Conservation (phyloP, 305 asterid species). For the Rubia balearica region DNA sequence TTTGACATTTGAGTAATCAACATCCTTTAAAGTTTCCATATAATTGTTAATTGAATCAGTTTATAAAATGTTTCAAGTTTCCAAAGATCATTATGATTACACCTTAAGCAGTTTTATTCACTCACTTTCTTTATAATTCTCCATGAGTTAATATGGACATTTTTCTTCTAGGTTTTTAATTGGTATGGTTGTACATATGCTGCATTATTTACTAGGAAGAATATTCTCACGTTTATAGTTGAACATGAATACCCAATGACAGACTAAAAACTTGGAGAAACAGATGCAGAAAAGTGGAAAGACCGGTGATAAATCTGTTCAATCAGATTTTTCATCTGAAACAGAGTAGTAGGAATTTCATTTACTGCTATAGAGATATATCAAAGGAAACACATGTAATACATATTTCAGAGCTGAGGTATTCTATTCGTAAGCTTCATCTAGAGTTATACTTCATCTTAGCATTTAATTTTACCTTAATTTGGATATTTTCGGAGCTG, state of each 20-base stretch:
- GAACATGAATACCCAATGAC: conserved; percentile 70
- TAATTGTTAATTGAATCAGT: not conserved
- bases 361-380: not conserved
- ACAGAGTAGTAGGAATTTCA: conserved; percentile 29
- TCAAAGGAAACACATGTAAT: not conserved
- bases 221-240: conserved; percentile 58
- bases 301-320: conserved; percentile 26
- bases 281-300: conserved; percentile 34
- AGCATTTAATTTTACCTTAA: too few species aligned
- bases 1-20: not conserved
- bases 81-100: not conserved
- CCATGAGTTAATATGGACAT: conserved; percentile 1
- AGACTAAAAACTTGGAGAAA: conserved; percentile 48
- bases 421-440: too few species aligned
- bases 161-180: conserved; percentile 60
- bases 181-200: conserved; percentile 93
- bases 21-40: not conserved
- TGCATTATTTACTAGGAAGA: conserved; percentile 51
- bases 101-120: not conserved
- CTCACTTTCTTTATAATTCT: not conserved
- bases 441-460: too few species aligned
- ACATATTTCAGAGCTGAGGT: too few species aligned
- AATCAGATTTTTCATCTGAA: conserved; percentile 33
- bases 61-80: not conserved
- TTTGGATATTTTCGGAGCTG: too few species aligned